These are phyloP conservation scores for Lactifluus piperatus DNA, from an alignment of 768 basidiomycete genomes.

Conservation along the genomic window DNA sequence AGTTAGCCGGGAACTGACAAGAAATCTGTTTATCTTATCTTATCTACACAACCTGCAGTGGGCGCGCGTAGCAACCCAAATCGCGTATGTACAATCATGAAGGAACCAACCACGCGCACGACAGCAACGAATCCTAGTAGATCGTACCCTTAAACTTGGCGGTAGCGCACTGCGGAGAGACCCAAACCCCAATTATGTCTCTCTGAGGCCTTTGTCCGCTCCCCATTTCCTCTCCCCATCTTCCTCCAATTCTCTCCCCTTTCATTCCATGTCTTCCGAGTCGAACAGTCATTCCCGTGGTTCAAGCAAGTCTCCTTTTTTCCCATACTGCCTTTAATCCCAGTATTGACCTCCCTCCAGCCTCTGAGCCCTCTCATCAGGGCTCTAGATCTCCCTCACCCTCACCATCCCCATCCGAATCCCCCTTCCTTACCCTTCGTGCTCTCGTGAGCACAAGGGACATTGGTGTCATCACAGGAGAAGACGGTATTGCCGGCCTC, in stretches of 20 bases:
- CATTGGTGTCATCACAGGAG: slow-evolving; percentile 94
- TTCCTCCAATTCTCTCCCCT: slow-evolving; percentile 24
- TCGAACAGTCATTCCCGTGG: slow-evolving; percentile 40
- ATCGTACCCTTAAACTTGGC: not conserved
- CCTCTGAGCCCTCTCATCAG: slow-evolving; percentile 21
- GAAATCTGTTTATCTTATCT: not conserved
- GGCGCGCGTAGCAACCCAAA: too few species aligned
- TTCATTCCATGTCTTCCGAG: slow-evolving; percentile 52
- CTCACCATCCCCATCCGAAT: slow-evolving; percentile 54
- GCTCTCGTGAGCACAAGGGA: slow-evolving; percentile 96
- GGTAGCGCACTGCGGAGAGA: not conserved
- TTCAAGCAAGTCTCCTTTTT: slow-evolving; percentile 35
- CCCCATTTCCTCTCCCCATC: slow-evolving; percentile 22
- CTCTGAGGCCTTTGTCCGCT: too few species aligned
- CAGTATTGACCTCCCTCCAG: slow-evolving; percentile 28
- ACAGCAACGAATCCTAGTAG: not conserved
- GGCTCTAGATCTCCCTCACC: slow-evolving; percentile 28
- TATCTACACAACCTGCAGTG: not conserved
- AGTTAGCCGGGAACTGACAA: too few species aligned
- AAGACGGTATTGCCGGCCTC: slow-evolving; percentile 92
- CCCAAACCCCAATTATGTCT: not conserved
- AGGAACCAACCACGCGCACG: too few species aligned
- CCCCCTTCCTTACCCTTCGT: slow-evolving; percentile 80
- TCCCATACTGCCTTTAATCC: slow-evolving; percentile 19
- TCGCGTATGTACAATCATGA: too few species aligned